Percentiles rank a stretch among this genome's conserved stretches.
Evolutionary conservation across 2,329 filamentous ascomycete species (phyloP).

Genomic region (Huntiella decipiens): DNA sequence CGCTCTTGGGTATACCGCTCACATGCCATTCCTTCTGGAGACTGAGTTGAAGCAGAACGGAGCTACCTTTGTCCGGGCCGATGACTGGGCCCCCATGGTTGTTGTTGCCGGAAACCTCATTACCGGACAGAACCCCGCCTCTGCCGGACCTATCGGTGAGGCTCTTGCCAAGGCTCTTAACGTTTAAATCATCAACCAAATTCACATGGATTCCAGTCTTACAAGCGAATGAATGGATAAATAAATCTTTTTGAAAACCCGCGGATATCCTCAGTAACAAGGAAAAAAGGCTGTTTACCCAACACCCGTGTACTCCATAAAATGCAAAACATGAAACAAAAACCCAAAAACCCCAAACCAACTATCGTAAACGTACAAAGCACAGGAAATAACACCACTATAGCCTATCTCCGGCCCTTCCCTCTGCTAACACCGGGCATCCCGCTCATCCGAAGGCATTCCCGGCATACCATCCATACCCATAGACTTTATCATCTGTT

Average conservation of each 20-base stretch:
- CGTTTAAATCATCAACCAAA: slow-evolving; percentile 2
- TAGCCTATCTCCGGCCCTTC: slow-evolving; percentile 5
- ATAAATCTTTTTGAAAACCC: background rate
- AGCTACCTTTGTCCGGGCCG: slow-evolving; percentile 34
- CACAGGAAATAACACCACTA: background rate
- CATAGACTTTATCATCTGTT: slow-evolving; percentile 61
- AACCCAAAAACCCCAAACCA: slow-evolving; percentile 1
- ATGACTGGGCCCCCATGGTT: slow-evolving; percentile 30
- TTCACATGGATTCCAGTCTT: background rate
- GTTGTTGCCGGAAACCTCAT: slow-evolving; percentile 33
- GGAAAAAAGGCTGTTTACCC: background rate
- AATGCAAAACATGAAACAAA: slow-evolving; percentile 4
- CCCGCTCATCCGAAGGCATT: slow-evolving; percentile 18
- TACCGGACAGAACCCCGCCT: slow-evolving; percentile 39
- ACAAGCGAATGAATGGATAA: background rate
- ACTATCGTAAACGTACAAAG: slow-evolving; percentile 4
- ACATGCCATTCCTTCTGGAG: slow-evolving; percentile 42
- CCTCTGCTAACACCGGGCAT: slow-evolving; percentile 14
- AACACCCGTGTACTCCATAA: slow-evolving; percentile 1
- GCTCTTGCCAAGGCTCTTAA: slow-evolving; percentile 28
- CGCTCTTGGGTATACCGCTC: slow-evolving; percentile 27
- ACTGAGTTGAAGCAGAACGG: slow-evolving; percentile 30
- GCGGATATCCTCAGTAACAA: background rate
- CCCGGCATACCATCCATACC: slow-evolving; percentile 32
- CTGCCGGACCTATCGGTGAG: slow-evolving; percentile 30